Evolutionary conservation across 306 rosid genomes (phyloP), one percentile per base, ranked within the genome.

Genomic region (Sicyos baderoa): DNA sequence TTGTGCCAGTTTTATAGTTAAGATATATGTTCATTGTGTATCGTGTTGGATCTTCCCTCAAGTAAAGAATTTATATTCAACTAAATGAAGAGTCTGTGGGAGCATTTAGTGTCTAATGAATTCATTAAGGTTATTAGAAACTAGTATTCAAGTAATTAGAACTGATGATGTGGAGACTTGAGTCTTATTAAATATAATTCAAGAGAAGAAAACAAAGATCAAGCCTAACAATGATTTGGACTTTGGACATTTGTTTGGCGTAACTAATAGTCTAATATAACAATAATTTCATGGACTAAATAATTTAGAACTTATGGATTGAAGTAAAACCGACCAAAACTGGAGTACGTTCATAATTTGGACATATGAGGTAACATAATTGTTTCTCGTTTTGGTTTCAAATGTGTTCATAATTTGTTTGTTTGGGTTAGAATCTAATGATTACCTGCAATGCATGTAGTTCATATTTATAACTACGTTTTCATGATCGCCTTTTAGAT

Each of bases 401-500:
- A 62, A 35, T 37, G 50, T 35, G 9, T 37, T 37, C 14, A 9
- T 49, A 37, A 32, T 17, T 62, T 18, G 15, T 44, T 37, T n/a
- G 19, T 9, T 60, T n/a, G 12, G 68, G 27, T 9, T 62, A 62
- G n/a, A 61, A 61, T 29, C 49, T 37, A 16, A 62, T 9, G 25
- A 37, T 35, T 62, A 40, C 11, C 70, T 64, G 52, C 18, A 42
- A 63, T 44, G 49, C 27, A 62, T 53, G 21, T n/a, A 15, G 50
- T 61, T 63, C 16, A 40, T 67, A 56, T 74, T 78, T 54, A 40
- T 62, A 37, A 40, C 17, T 61, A 23, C 35, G 18, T 57, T 51
- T 45, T 12, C 29, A 5, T 21, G 7, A 67, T 45, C 29, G 54
- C 35, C 47, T 54, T 68, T 71, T 47, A 91, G 97, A 70, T 76